A percentile compares a stretch with the other conserved stretches of the same genome.
phyloP scores from a whole-genome alignment of 371 early-diverging fungal genomes.

The Mucor piriformis region DNA sequence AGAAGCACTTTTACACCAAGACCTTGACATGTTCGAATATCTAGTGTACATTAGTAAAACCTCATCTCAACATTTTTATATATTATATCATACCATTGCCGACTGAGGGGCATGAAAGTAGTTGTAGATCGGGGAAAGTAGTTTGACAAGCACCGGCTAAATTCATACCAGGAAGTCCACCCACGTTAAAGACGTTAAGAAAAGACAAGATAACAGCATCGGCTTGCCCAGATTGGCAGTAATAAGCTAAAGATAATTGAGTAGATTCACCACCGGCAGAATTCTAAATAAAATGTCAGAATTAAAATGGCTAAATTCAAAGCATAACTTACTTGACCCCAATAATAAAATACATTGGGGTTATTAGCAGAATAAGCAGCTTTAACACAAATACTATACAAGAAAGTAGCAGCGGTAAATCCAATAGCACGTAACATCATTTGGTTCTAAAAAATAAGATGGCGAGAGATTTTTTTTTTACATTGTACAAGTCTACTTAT shows the following conservation, averaged over 20 bases:
- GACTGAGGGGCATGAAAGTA: constrained; percentile 63
- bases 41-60: constrained; percentile 17
- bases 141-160: constrained; percentile 64
- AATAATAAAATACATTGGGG: constrained; percentile 34
- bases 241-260: constrained; percentile 52
- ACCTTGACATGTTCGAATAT: constrained; percentile 67
- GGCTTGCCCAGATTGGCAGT: constrained; percentile 55
- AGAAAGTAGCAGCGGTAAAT: constrained; percentile 5
- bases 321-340: constrained; percentile 29
- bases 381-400: constrained; percentile 14
- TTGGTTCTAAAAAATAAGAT: not conserved
- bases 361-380: constrained; percentile 16
- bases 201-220: constrained; percentile 67
- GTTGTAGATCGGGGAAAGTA: constrained; percentile 50
- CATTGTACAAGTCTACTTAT: not conserved
- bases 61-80: too few relatives aligned
- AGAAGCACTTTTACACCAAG: constrained; percentile 65
- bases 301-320: not conserved
- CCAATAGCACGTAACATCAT: constrained; percentile 13
- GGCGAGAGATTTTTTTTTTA: not conserved
- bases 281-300: constrained; percentile 22
- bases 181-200: constrained; percentile 56
- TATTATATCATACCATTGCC: too few relatives aligned
- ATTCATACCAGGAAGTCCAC: constrained; percentile 52
- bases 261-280: constrained; percentile 29